A percentile compares a stretch with the other conserved stretches of the same genome.
phyloP scores from a whole-genome alignment of 2,329 filamentous ascomycete species.

The Microdochium paspali region DNA sequence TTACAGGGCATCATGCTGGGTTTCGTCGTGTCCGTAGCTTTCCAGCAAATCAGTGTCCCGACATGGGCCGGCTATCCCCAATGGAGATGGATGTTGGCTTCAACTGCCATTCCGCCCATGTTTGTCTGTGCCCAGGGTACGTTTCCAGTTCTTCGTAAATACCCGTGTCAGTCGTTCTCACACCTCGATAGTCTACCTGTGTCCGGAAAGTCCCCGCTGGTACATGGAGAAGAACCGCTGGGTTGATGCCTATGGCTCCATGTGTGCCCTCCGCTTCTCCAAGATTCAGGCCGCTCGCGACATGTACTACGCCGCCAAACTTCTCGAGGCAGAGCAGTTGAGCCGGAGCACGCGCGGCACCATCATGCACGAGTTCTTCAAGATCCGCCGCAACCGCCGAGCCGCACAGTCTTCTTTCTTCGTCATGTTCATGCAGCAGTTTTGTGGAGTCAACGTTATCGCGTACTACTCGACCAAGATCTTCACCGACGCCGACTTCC shows the following conservation, averaged over 20 bases:
- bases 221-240: constrained; percentile 39
- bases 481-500: constrained; percentile 45
- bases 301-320: constrained; percentile 45
- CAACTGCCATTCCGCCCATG: constrained; percentile 53
- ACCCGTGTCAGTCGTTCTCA: constrained; percentile 6
- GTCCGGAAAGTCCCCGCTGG: constrained; percentile 40
- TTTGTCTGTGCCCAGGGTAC: constrained; percentile 37
- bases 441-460: constrained; percentile 37
- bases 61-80: constrained; percentile 44
- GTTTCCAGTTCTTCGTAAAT: constrained; percentile 4
- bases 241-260: constrained; percentile 33
- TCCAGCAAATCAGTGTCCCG: constrained; percentile 45
- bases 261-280: constrained; percentile 35
- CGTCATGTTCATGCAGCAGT: constrained; percentile 58
- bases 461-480: constrained; percentile 49
- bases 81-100: constrained; percentile 63
- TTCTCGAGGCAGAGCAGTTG: constrained; percentile 46
- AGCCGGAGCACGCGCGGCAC: constrained; percentile 37
- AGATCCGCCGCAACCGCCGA: constrained; percentile 51
- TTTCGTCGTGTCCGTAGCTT: constrained; percentile 50
- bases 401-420: constrained; percentile 51
- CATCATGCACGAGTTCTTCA: constrained; percentile 47
- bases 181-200: constrained; percentile 12
- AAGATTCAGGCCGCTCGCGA: constrained; percentile 47
- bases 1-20: constrained; percentile 39